These are phyloP conservation scores for Orbilia javanica DNA, from an alignment of 2,329 filamentous ascomycete genomes.

Conservation along the genomic window DNA sequence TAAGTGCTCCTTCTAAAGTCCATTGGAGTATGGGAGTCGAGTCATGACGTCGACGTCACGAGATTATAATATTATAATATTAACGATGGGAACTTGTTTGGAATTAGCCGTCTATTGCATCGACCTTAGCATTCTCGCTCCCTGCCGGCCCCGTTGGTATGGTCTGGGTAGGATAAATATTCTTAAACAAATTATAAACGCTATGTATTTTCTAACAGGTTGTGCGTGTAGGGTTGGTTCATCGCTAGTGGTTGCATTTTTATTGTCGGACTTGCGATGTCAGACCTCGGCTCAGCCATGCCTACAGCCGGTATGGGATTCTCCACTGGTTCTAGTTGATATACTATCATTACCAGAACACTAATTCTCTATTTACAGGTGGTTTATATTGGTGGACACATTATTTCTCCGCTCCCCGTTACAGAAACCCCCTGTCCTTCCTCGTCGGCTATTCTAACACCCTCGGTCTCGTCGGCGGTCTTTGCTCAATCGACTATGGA, in stretches of 20 bases:
- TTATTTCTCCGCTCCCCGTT: constrained; percentile 71
- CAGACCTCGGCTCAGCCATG: constrained; percentile 64
- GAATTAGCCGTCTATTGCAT: constrained; percentile 69
- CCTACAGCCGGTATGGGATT: neutral
- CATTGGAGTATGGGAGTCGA: too few species aligned
- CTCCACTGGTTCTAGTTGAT: neutral
- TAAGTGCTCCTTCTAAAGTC: constrained; percentile 63
- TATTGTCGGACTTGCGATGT: constrained; percentile 73
- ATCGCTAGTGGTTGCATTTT: constrained; percentile 72
- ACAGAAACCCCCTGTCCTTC: constrained; percentile 68
- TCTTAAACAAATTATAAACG: too few species aligned
- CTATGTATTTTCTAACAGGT: constrained; percentile 12
- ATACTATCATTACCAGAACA: neutral
- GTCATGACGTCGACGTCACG: too few species aligned
- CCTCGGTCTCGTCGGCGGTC: constrained; percentile 69
- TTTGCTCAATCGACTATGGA: constrained; percentile 73
- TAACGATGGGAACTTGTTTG: neutral
- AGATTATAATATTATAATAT: too few species aligned
- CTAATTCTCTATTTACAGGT: constrained; percentile 62
- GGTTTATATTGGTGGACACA: constrained; percentile 74
- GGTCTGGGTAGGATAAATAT: constrained; percentile 70
- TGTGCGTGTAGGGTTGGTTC: constrained; percentile 68
- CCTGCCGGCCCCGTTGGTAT: constrained; percentile 73
- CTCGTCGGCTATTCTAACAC: constrained; percentile 53
- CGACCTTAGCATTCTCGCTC: constrained; percentile 72